A percentile compares a stretch with the other conserved stretches of the same genome.
These are phyloP conservation scores for Closterium sp. DNA, from an alignment of 139 green algal genomes.

Conservation along the genomic window DNA sequence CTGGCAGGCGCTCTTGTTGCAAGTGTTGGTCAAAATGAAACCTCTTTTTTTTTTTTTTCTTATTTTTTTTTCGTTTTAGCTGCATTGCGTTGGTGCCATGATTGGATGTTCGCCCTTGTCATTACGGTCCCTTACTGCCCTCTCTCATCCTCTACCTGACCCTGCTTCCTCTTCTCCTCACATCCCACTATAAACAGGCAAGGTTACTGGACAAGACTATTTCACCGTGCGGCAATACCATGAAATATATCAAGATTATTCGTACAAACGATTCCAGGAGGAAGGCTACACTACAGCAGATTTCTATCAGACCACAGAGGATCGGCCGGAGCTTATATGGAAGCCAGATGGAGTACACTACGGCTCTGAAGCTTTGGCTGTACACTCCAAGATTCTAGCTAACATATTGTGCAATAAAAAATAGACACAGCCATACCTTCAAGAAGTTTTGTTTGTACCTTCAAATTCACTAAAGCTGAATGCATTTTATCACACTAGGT, in stretches of 20 bases:
- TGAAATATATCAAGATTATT: constrained; percentile 8
- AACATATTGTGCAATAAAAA: constrained; percentile 24
- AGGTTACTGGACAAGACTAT: background rate
- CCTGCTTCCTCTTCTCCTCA: too few species aligned
- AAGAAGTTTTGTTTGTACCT: too few species aligned
- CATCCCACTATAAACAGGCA: background rate
- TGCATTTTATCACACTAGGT: too few species aligned
- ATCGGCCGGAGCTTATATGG: constrained; percentile 10
- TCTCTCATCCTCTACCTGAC: too few species aligned
- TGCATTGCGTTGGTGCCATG: too few species aligned
- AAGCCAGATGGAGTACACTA: constrained; percentile 15
- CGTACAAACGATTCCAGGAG: constrained; percentile 13
- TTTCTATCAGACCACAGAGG: constrained; percentile 26
- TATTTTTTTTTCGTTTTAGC: too few species aligned
- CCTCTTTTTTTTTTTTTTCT: too few species aligned
- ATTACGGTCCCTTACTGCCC: too few species aligned
- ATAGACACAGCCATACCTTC: background rate
- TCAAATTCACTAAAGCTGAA: too few species aligned
- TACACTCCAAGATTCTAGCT: constrained; percentile 11
- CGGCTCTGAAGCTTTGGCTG: background rate
- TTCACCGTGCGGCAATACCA: background rate
- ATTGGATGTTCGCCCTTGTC: too few species aligned
- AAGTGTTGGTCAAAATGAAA: too few species aligned
- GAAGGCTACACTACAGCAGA: constrained; percentile 6
- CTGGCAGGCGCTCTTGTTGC: too few species aligned